phyloP scores from a whole-genome alignment of 2,329 filamentous ascomycete species.

The Lojkania enalia region DNA sequence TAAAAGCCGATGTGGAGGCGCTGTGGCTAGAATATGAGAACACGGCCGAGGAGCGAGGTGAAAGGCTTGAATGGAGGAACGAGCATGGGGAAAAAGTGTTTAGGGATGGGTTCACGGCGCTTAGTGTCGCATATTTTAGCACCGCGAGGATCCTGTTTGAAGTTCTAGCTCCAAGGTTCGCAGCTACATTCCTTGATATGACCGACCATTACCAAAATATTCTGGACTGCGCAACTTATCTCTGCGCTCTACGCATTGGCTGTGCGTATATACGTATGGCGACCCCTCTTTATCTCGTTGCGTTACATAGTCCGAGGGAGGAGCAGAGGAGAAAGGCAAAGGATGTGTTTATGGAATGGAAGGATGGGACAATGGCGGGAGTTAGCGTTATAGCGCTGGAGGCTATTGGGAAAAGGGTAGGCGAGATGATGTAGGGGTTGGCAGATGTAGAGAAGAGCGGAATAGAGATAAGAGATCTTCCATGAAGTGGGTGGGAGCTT shows the following conservation, averaged over 20 bases:
- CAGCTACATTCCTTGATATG: conserved; percentile 11
- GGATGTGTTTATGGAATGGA: conserved; percentile 27
- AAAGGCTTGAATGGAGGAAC: conserved; percentile 11
- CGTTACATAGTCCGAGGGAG: conserved; percentile 22
- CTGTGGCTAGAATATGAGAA: conserved; percentile 27
- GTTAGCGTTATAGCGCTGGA: conserved; percentile 32
- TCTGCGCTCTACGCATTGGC: conserved; percentile 25
- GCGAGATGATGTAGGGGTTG: not conserved
- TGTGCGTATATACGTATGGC: conserved; percentile 39
- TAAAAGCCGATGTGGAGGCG: conserved; percentile 18
- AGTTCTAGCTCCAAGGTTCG: conserved; percentile 15
- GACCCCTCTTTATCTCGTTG: conserved; percentile 33
- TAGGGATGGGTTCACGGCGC: conserved; percentile 29
- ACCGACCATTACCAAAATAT: conserved; percentile 23
- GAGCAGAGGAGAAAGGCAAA: conserved; percentile 21
- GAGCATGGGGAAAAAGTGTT: conserved; percentile 12
- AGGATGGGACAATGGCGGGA: conserved; percentile 26
- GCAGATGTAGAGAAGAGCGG: not conserved
- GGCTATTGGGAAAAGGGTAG: conserved; percentile 16
- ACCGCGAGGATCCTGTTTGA: conserved; percentile 24
- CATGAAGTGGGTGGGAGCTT: too few species aligned
- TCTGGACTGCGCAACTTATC: conserved; percentile 24
- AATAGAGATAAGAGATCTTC: too few species aligned
- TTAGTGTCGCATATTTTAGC: conserved; percentile 28
- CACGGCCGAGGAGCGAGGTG: conserved; percentile 8